Evolutionary conservation across 805 yeast species (phyloP), one percentile per base, ranked within the genome.

Genomic region (Naumovozyma dairenensis): DNA sequence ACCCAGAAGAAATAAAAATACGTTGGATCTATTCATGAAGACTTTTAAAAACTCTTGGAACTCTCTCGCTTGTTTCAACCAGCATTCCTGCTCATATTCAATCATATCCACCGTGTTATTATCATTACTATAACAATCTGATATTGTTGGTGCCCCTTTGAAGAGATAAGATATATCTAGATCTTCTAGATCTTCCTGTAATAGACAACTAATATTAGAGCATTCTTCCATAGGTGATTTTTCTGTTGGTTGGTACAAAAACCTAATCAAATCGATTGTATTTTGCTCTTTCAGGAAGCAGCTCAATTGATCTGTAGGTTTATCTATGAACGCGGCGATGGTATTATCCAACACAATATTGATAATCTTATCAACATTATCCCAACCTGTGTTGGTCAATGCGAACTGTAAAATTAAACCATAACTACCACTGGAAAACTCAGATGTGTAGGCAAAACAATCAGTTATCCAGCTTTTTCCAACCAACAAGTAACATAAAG

Each of bases 391-490:
- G 1, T 52, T 46, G 0, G 80, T 72, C 4, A 77, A 50, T 4
- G 54, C 53, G 3, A 78, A 32, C 37, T 77, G 80, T 4, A 80
- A 34, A 6, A 69, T 62, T 2, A 81, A 44, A 0, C 66, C 56
- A 4, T 56, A 53, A n/a, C 63, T 55, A 1, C 53, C 57, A 1
- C 45, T 34, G 2, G 70, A 43, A 18, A 71, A 44, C 2, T 47
- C 40, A 15, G 72, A 69, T 1, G 57, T 46, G 37, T 56, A 72
- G 0, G 78, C 72, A 26, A 49, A 46, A 3, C 73, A 54, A 0
- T 57, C 49, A 1, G 62, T 52, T 10, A 63, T 62, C 37, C 54
- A 63, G 15, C 57, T 66, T 25, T 43, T 48, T 4, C 39, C 32
- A 15, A 56, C 57, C 7, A 76, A 53, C 13, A 44, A 47, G 4